Conservation (phyloP, 1,284 basidiomycete species). For the Trichosporon faecale region DNA sequence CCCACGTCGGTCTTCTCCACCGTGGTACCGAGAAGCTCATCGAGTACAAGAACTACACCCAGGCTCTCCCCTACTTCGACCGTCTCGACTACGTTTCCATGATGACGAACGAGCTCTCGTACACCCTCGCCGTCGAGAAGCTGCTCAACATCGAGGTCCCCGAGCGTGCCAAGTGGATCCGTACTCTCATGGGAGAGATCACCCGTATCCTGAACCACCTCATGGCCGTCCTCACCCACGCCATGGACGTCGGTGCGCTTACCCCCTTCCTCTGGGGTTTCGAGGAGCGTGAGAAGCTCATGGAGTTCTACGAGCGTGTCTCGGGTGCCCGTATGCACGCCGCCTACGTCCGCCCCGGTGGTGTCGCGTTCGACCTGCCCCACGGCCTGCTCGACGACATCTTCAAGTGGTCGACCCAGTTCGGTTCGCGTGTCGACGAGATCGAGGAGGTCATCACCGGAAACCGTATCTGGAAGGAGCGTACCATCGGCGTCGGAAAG, state of each 20-base stretch:
- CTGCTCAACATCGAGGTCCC: conserved; percentile 97
- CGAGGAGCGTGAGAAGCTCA: conserved; percentile 99
- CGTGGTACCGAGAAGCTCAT: conserved; percentile 98
- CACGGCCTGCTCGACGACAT: conserved; percentile 96
- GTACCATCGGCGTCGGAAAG: conserved; percentile 85
- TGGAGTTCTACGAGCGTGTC: conserved; percentile 99
- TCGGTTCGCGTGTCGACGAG: conserved; percentile 79
- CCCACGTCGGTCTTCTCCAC: conserved; percentile 93
- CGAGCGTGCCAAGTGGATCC: conserved; percentile 98
- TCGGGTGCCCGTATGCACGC: conserved; percentile 96
- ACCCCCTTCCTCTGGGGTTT: conserved; percentile 99
- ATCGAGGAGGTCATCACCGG: conserved; percentile 97
- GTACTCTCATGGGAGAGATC: conserved; percentile 94
- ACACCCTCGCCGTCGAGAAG: conserved; percentile 96
- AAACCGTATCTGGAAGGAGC: conserved; percentile 96
- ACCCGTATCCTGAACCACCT: conserved; percentile 95
- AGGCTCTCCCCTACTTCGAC: conserved; percentile 99
- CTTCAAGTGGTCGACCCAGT: conserved; percentile 96
- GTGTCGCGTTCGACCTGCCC: conserved; percentile 95
- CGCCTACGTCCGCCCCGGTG: conserved; percentile 96
- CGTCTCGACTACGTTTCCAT: conserved; percentile 98
- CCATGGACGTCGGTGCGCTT: conserved; percentile 82
- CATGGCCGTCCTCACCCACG: conserved; percentile 86
- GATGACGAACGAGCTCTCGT: conserved; percentile 98
- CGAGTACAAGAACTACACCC: conserved; percentile 98